phyloP scores from a whole-genome alignment of 345 rosid species.

The Limnanthes douglasii region DNA sequence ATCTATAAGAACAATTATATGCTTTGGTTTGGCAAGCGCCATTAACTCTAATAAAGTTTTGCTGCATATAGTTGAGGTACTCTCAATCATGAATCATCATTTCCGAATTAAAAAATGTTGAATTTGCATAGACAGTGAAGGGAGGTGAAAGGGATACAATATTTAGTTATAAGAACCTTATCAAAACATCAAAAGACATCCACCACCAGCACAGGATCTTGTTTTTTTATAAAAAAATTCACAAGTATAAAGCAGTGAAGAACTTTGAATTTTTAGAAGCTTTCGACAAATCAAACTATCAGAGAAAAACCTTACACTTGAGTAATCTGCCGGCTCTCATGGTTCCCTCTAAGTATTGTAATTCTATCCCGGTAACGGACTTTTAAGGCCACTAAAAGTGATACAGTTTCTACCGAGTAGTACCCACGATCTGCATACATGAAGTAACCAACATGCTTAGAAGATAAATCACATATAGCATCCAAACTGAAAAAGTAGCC shows the following conservation, averaged over 20 bases:
- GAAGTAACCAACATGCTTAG: slow-evolving; percentile 4
- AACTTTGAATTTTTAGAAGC: not conserved
- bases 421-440: slow-evolving; percentile 84
- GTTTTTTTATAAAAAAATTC: no score
- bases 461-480: no score
- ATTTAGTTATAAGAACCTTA: no score
- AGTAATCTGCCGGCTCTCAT: slow-evolving; percentile 98
- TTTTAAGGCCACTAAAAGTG: slow-evolving; percentile 90
- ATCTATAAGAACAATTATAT: not conserved
- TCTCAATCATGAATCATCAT: no score
- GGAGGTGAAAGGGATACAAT: no score
- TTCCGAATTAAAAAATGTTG: no score
- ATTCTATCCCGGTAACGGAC: slow-evolving; percentile 93
- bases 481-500: no score
- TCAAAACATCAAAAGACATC: not conserved
- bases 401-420: slow-evolving; percentile 96
- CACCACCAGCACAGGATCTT: no score
- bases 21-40: not conserved
- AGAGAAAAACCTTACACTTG: slow-evolving; percentile 71
- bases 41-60: not conserved
- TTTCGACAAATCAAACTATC: not conserved
- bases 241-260: not conserved
- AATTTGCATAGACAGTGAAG: no score
- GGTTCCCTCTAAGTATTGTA: slow-evolving; percentile 93
- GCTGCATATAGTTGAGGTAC: no score